A percentile compares a stretch with the other conserved stretches of the same genome.
phyloP scores from a whole-genome alignment of 352 stramenopile genomes.

The Globisporangium okanoganense region DNA sequence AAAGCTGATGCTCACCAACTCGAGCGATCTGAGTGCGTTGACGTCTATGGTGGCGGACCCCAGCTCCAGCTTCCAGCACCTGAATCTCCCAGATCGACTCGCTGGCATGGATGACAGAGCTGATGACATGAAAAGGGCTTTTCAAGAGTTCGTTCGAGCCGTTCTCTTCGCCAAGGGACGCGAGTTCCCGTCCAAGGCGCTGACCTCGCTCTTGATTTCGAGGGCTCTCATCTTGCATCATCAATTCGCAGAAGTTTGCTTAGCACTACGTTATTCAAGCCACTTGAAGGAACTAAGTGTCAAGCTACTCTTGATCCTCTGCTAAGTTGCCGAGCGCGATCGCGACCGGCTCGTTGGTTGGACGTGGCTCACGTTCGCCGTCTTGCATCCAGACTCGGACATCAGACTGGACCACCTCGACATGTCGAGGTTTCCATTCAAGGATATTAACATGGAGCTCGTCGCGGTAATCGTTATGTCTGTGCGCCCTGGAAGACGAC shows the following conservation, averaged over 20 bases:
- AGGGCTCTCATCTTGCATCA: neutral
- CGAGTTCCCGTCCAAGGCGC: neutral
- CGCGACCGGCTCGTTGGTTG: neutral
- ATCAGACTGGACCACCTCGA: neutral
- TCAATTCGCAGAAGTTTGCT: neutral
- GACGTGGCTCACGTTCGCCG: neutral
- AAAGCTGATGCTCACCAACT: neutral
- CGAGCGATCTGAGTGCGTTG: neutral
- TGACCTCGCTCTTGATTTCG: neutral
- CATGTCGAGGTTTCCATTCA: neutral
- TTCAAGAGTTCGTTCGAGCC: neutral
- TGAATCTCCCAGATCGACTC: neutral
- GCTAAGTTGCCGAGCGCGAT: too few relatives aligned
- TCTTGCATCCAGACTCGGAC: neutral
- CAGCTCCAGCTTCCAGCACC: neutral
- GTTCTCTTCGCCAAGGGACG: neutral
- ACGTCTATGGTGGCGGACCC: neutral
- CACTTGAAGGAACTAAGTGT: neutral
- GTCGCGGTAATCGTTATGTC: neutral
- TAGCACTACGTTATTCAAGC: neutral
- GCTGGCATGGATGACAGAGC: neutral
- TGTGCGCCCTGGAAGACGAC: neutral
- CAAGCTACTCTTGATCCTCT: neutral
- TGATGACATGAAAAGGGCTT: neutral
- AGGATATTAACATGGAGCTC: neutral